Evolutionary conservation across 768 basidiomycete species (phyloP).

Genomic region (Agaricus bisporus): DNA sequence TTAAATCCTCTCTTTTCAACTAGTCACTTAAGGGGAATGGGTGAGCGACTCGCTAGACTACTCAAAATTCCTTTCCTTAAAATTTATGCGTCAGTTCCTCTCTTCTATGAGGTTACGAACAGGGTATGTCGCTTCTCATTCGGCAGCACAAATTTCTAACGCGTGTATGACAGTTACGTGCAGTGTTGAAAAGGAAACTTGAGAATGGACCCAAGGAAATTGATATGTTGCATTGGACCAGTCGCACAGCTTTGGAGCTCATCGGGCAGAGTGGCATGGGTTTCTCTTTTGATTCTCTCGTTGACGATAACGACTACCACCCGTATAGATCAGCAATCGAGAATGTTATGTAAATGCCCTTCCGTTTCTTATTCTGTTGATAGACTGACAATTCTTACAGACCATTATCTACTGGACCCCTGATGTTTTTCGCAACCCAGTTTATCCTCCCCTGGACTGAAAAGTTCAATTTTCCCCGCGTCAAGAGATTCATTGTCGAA

Average conservation of each 20-base stretch:
- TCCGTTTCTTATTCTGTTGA: not conserved
- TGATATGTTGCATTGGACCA: conserved; percentile 29
- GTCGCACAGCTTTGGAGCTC: conserved; percentile 40
- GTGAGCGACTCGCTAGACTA: conserved; percentile 8
- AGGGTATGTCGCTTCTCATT: too few relatives aligned
- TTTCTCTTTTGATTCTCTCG: conserved; percentile 34
- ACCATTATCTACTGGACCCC: conserved; percentile 8
- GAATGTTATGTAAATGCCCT: conserved; percentile 22
- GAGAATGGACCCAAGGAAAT: conserved; percentile 24
- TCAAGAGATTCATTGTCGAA: conserved; percentile 28
- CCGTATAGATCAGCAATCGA: conserved; percentile 28
- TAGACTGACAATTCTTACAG: not conserved
- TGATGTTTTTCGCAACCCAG: conserved; percentile 13
- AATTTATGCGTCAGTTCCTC: conserved; percentile 17
- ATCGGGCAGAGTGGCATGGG: conserved; percentile 44
- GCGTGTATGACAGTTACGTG: conserved; percentile 19
- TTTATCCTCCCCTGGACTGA: conserved; percentile 13
- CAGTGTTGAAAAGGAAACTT: conserved; percentile 16
- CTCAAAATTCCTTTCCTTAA: not conserved
- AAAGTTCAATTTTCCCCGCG: conserved; percentile 19
- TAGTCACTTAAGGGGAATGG: conserved; percentile 25
- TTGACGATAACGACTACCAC: conserved; percentile 21
- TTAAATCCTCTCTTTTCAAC: conserved; percentile 32
- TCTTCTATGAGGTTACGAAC: conserved; percentile 20
- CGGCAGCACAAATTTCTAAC: too few relatives aligned